phyloP scores from a whole-genome alignment of 441 rosid species.

The Croton setiger region DNA sequence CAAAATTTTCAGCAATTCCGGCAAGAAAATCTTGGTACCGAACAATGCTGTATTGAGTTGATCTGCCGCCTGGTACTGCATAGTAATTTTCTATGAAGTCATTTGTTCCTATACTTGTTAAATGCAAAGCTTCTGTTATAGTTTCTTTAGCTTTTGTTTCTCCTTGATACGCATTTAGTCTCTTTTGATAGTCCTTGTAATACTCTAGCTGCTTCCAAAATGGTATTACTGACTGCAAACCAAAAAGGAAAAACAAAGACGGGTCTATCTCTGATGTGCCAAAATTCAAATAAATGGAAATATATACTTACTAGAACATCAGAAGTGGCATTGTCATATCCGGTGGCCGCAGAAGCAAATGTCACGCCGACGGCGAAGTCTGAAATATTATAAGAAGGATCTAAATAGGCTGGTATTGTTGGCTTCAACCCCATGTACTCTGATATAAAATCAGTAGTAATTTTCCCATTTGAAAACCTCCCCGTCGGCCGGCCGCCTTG shows the following conservation, averaged over 20 bases:
- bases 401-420: slow-evolving; percentile 59
- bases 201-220: slow-evolving; percentile 49
- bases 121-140: slow-evolving; percentile 36
- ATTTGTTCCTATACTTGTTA: slow-evolving; percentile 62
- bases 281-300: not conserved
- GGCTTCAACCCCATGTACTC: slow-evolving; percentile 58
- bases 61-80: slow-evolving; percentile 32
- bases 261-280: no score
- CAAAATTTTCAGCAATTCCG: slow-evolving; percentile 33
- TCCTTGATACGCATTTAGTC: slow-evolving; percentile 38
- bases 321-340: slow-evolving; percentile 63
- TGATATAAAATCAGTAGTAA: slow-evolving; percentile 58
- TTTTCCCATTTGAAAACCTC: slow-evolving; percentile 57
- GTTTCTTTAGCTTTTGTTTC: slow-evolving; percentile 23
- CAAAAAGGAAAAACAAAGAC: not conserved
- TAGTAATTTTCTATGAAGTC: slow-evolving; percentile 67
- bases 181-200: slow-evolving; percentile 46
- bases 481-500: slow-evolving; percentile 51
- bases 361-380: slow-evolving; percentile 66
- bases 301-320: slow-evolving; percentile 32
- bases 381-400: slow-evolving; percentile 45
- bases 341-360: slow-evolving; percentile 74
- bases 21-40: slow-evolving; percentile 46
- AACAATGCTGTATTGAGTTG: slow-evolving; percentile 30
- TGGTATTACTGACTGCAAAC: slow-evolving; percentile 60